Percentiles rank a stretch among this genome's conserved stretches.
phyloP scores from a whole-genome alignment of 805 yeast species.

The Limtongia smithiae region DNA sequence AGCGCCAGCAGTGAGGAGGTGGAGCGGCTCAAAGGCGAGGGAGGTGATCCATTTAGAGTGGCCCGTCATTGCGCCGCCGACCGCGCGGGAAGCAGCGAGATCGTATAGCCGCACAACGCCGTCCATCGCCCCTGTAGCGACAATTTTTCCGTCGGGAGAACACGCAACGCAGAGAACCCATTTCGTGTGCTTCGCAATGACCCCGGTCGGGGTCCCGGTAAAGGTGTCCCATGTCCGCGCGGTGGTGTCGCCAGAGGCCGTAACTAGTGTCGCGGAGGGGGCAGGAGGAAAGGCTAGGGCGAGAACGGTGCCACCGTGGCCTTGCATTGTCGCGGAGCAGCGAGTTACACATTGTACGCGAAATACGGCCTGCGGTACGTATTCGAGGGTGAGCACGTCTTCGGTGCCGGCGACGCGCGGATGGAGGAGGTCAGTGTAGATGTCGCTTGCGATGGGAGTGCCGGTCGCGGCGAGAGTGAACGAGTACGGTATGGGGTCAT shows the following conservation, averaged over 20 bases:
- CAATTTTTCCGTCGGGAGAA: conserved; percentile 84
- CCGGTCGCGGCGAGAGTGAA: conserved; percentile 56
- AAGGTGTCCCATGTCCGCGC: conserved; percentile 97
- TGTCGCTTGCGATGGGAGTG: conserved; percentile 66
- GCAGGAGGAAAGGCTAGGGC: conserved; percentile 93
- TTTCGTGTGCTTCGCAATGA: conserved; percentile 78
- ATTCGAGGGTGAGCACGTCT: conserved; percentile 84
- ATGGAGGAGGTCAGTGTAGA: conserved; percentile 75
- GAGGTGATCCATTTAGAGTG: conserved; percentile 89
- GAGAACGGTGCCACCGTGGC: conserved; percentile 90
- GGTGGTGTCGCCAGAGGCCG: conserved; percentile 95
- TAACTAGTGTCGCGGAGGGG: conserved; percentile 52
- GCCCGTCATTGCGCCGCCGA: conserved; percentile 73
- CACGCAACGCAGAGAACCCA: conserved; percentile 93
- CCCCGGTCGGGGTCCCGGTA: conserved; percentile 83
- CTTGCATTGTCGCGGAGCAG: conserved; percentile 86
- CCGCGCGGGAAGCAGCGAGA: conserved; percentile 61
- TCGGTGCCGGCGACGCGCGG: conserved; percentile 88
- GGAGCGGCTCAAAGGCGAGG: conserved; percentile 91
- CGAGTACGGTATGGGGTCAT: conserved; percentile 86
- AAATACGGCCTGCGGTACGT: conserved; percentile 92
- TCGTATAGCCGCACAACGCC: conserved; percentile 87
- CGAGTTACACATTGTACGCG: conserved; percentile 88
- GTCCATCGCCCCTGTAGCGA: conserved; percentile 97
- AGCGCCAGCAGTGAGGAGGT: conserved; percentile 63